Conservation (phyloP, 352 stramenopile species). For the Pythium phragmitis region DNA sequence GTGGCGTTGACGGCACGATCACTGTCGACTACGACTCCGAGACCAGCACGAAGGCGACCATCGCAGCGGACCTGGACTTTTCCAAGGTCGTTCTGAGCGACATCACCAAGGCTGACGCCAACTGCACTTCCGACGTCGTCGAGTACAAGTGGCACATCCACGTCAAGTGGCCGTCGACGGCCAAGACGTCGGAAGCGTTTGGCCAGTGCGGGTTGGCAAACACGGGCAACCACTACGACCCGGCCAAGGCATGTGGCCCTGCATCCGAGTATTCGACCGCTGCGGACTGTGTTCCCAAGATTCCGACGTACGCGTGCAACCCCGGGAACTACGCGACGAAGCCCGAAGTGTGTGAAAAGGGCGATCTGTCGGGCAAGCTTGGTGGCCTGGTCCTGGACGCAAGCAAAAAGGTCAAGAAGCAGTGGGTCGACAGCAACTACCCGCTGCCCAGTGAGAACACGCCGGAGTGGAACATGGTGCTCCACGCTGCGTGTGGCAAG, state of each 20-base stretch:
- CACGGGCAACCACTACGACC: constrained; percentile 40
- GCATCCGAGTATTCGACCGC: constrained; percentile 29
- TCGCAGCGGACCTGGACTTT: constrained; percentile 48
- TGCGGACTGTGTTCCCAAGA: constrained; percentile 22
- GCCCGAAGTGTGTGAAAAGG: constrained; percentile 28
- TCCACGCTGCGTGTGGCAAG: constrained; percentile 36
- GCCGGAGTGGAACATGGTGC: constrained; percentile 39
- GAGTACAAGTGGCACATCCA: constrained; percentile 42
- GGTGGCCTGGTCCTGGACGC: constrained; percentile 22
- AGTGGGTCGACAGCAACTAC: constrained; percentile 31
- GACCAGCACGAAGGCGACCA: constrained; percentile 36
- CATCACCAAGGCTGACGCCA: constrained; percentile 31
- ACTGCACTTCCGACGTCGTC: constrained; percentile 29
- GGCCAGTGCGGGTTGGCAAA: constrained; percentile 20
- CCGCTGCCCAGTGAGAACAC: constrained; percentile 31
- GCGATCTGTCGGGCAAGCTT: constrained; percentile 37
- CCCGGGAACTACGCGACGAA: constrained; percentile 26
- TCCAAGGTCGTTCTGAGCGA: constrained; percentile 22
- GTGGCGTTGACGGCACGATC: constrained; percentile 40
- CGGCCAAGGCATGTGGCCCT: constrained; percentile 30
- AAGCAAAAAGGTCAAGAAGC: constrained; percentile 15
- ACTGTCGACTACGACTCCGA: constrained; percentile 39
- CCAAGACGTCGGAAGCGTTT: constrained; percentile 24
- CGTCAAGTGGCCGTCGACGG: constrained; percentile 30
- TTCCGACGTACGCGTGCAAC: constrained; percentile 31